Percentiles rank a stretch among this genome's conserved stretches.
Evolutionary conservation across 306 rosid species (phyloP).

Genomic region (Cercis canadensis): DNA sequence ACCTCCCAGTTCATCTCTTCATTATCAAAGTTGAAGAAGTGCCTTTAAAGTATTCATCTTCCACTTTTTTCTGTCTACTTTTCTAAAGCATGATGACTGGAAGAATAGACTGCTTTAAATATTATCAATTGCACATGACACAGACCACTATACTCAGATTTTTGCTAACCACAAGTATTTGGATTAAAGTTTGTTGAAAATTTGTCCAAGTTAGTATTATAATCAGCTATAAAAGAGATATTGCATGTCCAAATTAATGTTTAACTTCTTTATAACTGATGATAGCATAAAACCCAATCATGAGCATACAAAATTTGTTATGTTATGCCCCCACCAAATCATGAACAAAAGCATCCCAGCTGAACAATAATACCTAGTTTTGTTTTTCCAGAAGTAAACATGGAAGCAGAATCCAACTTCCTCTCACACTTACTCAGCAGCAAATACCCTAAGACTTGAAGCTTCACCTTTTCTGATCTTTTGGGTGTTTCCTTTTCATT

Average conservation of each 20-base stretch:
- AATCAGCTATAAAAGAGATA: background rate
- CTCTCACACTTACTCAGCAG: too few relatives aligned
- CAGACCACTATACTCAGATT: background rate
- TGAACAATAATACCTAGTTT: too few relatives aligned
- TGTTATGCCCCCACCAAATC: background rate
- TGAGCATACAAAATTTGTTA: too few relatives aligned
- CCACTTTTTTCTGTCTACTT: background rate
- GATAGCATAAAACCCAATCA: too few relatives aligned
- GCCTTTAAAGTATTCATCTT: background rate
- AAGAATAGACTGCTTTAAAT: background rate
- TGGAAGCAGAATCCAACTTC: too few relatives aligned
- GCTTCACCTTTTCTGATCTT: too few relatives aligned
- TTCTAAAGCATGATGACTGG: background rate
- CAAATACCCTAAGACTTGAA: too few relatives aligned
- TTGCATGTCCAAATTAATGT: background rate
- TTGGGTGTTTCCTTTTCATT: too few relatives aligned
- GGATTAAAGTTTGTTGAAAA: background rate
- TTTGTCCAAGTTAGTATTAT: conserved; percentile 5
- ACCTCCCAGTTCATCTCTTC: background rate
- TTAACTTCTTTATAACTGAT: too few relatives aligned
- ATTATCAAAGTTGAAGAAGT: background rate
- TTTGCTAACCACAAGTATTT: background rate
- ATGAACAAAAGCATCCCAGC: background rate
- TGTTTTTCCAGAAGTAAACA: too few relatives aligned
- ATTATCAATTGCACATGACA: conserved; percentile 8